phyloP scores from a whole-genome alignment of 2,329 filamentous ascomycete species.

The Colletotrichum somersetense region DNA sequence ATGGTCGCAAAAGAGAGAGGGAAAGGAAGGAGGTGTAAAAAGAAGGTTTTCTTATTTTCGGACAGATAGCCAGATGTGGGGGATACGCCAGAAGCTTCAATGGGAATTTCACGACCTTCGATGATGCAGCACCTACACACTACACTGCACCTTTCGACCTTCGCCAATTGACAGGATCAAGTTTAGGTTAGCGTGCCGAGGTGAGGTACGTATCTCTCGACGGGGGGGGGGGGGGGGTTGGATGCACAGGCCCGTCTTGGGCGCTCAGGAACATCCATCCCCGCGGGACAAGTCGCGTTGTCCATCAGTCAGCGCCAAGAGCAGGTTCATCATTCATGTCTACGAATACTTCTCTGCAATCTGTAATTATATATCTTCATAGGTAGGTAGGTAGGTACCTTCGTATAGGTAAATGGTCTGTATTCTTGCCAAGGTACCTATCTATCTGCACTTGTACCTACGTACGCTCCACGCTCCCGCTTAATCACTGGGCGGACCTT shows the following conservation, averaged over 20 bases:
- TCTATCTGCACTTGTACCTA: not conserved
- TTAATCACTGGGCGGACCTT: constrained; percentile 9
- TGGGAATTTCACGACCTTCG: constrained; percentile 33
- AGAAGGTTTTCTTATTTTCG: constrained; percentile 17
- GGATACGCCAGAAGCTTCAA: constrained; percentile 2
- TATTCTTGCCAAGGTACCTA: no score
- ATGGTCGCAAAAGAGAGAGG: not conserved
- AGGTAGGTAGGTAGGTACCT: no score
- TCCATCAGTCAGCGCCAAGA: constrained; percentile 11
- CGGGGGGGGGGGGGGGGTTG: not conserved
- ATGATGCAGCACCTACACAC: constrained; percentile 30
- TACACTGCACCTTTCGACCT: not conserved
- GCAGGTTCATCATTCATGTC: not conserved
- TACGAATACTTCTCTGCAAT: no score
- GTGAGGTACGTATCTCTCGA: constrained; percentile 25
- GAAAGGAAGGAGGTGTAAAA: constrained; percentile 5
- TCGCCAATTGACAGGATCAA: constrained; percentile 6
- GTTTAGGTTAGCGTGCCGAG: constrained; percentile 8
- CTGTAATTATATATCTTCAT: no score
- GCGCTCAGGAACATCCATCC: not conserved
- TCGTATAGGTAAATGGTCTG: no score
- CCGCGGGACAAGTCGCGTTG: not conserved
- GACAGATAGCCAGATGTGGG: constrained; percentile 9
- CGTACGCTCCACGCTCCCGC: not conserved
- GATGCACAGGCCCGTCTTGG: constrained; percentile 12